Evolutionary conservation across 768 basidiomycete genomes (phyloP), one percentile per base, ranked within the genome.

Genomic region (Roridomyces roridus): DNA sequence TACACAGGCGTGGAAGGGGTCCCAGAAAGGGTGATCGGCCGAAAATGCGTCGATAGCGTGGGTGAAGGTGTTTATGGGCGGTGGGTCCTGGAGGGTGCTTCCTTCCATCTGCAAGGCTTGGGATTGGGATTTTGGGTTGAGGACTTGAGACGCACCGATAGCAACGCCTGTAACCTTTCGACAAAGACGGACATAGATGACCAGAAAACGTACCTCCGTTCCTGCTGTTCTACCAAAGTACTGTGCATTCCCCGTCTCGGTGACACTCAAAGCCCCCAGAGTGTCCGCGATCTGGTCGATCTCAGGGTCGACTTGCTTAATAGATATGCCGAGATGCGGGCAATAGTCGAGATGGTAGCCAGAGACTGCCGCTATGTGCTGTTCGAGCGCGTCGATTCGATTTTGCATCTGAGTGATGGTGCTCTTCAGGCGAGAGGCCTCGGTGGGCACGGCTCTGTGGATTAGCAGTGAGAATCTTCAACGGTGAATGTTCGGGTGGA

Each of bases 191-290:
- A 6, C 31, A 12, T 28, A 9, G 7, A 17, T 6, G 17, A 36
- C 10, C 24, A n/a, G 17, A 8, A 28, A 11, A 14, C 53, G 12
- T 18, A 63, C 61, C 23, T 48, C 29, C 14, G 57, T 45, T 6
- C 61, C 61, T 5, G 61, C 61, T 10, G 48, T 48, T 14, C 35
- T 51, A 14, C 61, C 61, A 10, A 55, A 48, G 23, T 63, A 59
- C n/a, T 49, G 42, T 4, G 45, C 21, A 2, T 42, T 49, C 1
- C 53, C 57, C 5, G 49, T 43, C 9, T 26, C 41, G 6, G 34
- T 29, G 3, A 55, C 34, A 1, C 47, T 28, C 34, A 55, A 18
- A 1, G 57, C 50, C 17, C 57, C 57, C 8, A 42, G 51, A 5
- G 41, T 34, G 24, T 50, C 35, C 6, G 24, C 37, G 5, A 35